Percentiles rank a stretch among this genome's conserved stretches.
phyloP scores from a whole-genome alignment of 331 rosid species.

The Stylosanthes scabra region DNA sequence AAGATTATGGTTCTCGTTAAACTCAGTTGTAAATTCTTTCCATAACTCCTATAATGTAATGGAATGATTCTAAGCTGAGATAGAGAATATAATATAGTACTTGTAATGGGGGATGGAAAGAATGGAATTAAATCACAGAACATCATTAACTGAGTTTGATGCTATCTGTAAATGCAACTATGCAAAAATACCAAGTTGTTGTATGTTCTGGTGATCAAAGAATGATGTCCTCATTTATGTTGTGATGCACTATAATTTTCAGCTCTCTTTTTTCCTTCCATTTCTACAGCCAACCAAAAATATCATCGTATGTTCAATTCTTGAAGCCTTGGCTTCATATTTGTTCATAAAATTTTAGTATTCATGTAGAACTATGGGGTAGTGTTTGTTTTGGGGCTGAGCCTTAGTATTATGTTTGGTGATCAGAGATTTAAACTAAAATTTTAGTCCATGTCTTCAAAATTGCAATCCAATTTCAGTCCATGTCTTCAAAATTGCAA shows the following conservation, averaged over 20 bases:
- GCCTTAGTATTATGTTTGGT: too few species aligned
- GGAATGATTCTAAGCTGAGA: conserved; percentile 8
- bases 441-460: too few species aligned
- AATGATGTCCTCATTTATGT: neutral
- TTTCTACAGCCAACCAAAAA: neutral
- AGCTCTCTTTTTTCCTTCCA: neutral
- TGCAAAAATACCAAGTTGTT: neutral
- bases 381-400: too few species aligned
- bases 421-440: too few species aligned
- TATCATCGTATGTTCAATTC: neutral
- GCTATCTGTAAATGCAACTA: conserved; percentile 13
- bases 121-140: neutral
- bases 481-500: too few species aligned
- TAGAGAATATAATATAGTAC: neutral
- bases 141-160: neutral
- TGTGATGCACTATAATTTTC: neutral
- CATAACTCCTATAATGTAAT: neutral
- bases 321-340: neutral
- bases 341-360: neutral
- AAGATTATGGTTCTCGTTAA: conserved; percentile 8
- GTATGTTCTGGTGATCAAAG: neutral
- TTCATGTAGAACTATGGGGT: too few species aligned
- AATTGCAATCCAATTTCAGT: too few species aligned
- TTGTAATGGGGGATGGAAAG: conserved; percentile 3
- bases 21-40: neutral